Base-by-base conservation (phyloP, 441 rosid species). In the Dalechampia spathulata region DNA sequence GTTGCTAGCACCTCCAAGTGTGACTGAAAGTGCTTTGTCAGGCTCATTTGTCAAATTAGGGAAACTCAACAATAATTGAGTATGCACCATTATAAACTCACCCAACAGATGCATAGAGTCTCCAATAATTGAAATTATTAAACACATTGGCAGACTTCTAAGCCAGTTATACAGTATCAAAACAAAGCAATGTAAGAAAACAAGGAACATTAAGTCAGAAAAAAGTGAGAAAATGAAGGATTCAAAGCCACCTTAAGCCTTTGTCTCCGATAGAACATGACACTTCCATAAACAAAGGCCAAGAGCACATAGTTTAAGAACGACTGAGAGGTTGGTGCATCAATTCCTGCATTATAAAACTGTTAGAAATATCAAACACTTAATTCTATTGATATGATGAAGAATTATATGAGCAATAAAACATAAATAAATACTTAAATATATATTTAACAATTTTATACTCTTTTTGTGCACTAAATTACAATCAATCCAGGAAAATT, bases 311-410 rank as follows among this genome's bases (percentile, higher is more conserved):
- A 82, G 74, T 82, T 78, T 32, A 86, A 69, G 62, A 86, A 83
- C 8, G 89, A 73, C 68, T 91, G 98, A 14, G 94, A 83, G 56
- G 87, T 81, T 13, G 96, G 98, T 6, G 83, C 94, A 71, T 86
- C 80, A 45, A 88, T 77, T 64, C 91, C 96, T 91, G 64, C 25
- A 26, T 51, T 40, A 2, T 22, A 26, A 72, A 9, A 54, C 41
- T n/a, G 39, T 49, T 11, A 49, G 14, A 44, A 27, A 15, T 30
- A 49, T 34, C 56, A 32, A 16, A 25, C 17, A 38, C 55, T 7
- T 16, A 38, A 28, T 52, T 57, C 55, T 26, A 57, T n/a, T 39
- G 51, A 20, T 11, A 26, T 36, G 5, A 36, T 5, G 5, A 54
- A 53, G 48, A 55, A 38, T 3, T 27, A 54, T 38, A 27, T n/a